Conservation (phyloP, 2,329 filamentous ascomycete genomes). For the Ophiostoma himal-ulmi region DNA sequence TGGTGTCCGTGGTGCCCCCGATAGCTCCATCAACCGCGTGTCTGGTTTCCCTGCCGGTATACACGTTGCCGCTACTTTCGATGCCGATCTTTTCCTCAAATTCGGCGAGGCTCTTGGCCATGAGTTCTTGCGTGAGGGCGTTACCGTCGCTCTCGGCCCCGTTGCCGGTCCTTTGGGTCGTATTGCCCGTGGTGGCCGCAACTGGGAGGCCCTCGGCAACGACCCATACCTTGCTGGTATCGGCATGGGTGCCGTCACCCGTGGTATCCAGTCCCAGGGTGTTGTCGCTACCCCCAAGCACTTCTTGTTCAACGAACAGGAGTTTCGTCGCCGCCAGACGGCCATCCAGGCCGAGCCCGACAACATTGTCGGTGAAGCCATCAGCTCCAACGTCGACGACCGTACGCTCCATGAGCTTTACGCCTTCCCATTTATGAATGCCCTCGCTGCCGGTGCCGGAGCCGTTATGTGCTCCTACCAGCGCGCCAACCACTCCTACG, state of each 20-base stretch:
- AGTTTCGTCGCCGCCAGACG: constrained; percentile 42
- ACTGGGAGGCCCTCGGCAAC: constrained; percentile 49
- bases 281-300: constrained; percentile 72
- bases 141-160: constrained; percentile 62
- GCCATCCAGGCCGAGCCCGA: constrained; percentile 21
- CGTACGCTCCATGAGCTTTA: constrained; percentile 61
- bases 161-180: constrained; percentile 56
- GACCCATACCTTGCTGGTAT: constrained; percentile 33
- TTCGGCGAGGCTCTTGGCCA: constrained; percentile 62
- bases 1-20: constrained; percentile 33
- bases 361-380: constrained; percentile 40
- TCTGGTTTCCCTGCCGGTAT: constrained; percentile 59
- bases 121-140: constrained; percentile 63
- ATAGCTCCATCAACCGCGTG: constrained; percentile 27
- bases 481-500: constrained; percentile 65
- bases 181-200: constrained; percentile 54
- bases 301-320: constrained; percentile 57
- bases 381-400: constrained; percentile 60
- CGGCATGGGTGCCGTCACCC: constrained; percentile 30
- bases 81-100: constrained; percentile 57
- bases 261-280: constrained; percentile 41
- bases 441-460: constrained; percentile 50
- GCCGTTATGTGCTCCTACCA: constrained; percentile 66
- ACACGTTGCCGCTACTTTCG: constrained; percentile 66
- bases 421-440: constrained; percentile 60